Base-by-base conservation (phyloP, 192 early-diverging fungal species). In the Allomyces macrogynus region DNA sequence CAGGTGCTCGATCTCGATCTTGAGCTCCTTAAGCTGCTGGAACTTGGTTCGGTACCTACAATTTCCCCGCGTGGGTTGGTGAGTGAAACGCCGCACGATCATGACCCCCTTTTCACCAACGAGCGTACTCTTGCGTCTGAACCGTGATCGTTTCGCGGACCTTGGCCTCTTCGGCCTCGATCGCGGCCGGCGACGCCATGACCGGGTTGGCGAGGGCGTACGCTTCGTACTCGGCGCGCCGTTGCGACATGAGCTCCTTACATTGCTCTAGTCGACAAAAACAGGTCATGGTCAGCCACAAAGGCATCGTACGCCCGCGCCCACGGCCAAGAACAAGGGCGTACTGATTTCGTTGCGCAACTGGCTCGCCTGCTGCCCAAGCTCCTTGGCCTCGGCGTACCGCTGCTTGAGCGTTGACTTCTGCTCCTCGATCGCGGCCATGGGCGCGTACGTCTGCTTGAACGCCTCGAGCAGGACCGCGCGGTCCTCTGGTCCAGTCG, bases 1-100 rank as follows among this genome's bases (percentile, higher is more conserved):
- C 49, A 84, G 69, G 69, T 84, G 82, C 61, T 84, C 82, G 65
- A 83, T 83, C 65, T 84, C 82, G 1, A 78, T n/a, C 64, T 80
- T 79, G 61, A 83, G 63, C 24, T 80, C 77, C 54, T 83, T 83
- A 24, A 84, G 71, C 20, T 71, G 62, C 60, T 77, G 71, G 67
- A 83, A 84, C 16, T 77, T 63, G 14, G 64, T 64, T 64, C 78
- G 75, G 69, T 83, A 84, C 66, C 77, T 81, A 23, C 10, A 20
- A 22, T 20, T 20, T 57, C n/a, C n/a, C n/a, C 49, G 32, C 7
- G 32, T 40, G 5, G 4, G 32, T n/a, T n/a, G n/a, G n/a, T n/a
- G n/a, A n/a, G n/a, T n/a, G n/a, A n/a, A n/a, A n/a, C n/a, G n/a
- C n/a, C n/a, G n/a, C n/a, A n/a, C 63, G 16, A 3, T 0, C 63